Evolutionary conservation across 2,329 filamentous ascomycete genomes (phyloP), one percentile per base, ranked within the genome.

Genomic region (Apiospora rasikravindrae): DNA sequence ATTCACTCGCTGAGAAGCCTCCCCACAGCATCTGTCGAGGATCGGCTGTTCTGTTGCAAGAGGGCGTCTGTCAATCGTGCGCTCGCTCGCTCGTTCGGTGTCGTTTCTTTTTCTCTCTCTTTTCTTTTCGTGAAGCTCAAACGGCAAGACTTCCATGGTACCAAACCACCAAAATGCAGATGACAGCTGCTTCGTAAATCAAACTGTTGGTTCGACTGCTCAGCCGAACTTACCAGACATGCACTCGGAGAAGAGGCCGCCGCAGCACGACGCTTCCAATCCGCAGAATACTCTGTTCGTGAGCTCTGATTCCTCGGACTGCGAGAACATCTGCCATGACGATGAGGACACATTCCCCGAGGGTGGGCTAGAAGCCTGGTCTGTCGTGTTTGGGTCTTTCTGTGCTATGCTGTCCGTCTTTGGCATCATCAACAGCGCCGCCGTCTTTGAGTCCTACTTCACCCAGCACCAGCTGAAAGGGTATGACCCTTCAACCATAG

Each of bases 361-460:
- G 49, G 71, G 71, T 16, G 71, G 71, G 7, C 51, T 69, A n/a
- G 22, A 53, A 26, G 71, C 71, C 11, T 72, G 71, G 71, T 64
- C 66, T 22, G 71, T 72, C 14, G 71, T 72, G 1, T 45, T 66
- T 14, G 71, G 71, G 3, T 61, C 71, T 49, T 72, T 51, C 26
- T 70, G 42, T 53, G 37, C 42, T 5, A 66, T 72, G 40, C 40
- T 72, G 26, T 51, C 71, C 29, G 40, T 67, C 16, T 70, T 61
- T 22, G 86, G 86, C 1, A 84, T 87, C 67, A 86, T 87, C 80
- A 81, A 84, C 69, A 83, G 77, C 72, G 82, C 87, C 6, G 86
- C 86, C n/a, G 82, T 85, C 0, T 76, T 88, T 0, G 86, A 87
- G 73, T 81, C 85, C 53, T 86, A 87, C 68, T 81, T 87, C 33